Base-by-base conservation (phyloP, 2,329 filamentous ascomycete species). In the Ophiostoma ulmi region DNA sequence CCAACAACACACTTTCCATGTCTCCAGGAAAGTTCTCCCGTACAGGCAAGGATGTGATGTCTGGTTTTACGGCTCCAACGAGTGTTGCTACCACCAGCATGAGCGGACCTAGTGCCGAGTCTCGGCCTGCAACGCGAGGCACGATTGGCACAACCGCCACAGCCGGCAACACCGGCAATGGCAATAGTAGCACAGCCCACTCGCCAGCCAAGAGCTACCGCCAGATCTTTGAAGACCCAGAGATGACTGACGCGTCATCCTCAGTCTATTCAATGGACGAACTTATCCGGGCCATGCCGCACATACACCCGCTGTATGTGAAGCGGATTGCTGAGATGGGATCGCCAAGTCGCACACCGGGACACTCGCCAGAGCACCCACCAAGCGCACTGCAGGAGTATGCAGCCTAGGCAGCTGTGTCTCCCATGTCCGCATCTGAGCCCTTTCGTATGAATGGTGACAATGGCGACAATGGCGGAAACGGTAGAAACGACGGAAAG, bases 221-320 rank as follows among this genome's bases (percentile, higher is more conserved):
- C 3, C 52, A 41, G 22, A 41, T 39, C 17, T 39, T 61, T 31
- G 68, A 72, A 8, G 70, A 69, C 8, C 61, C 69, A 2, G 70
- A 69, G 1, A 65, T 22, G 65, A 73, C 66, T 10, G 72, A 76
- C 22, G 74, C 76, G 20, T 72, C 76, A 6, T 77, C 78, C 8
- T 80, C 78, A 11, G 69, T 75, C 41, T 80, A 80, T 67, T 80
- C 78, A 0, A 75, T 76, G 55, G 77, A 79, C 20, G 73, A 75
- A 3, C 44, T 73, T 0, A 61, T 68, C 73, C 70, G 69, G 70
- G 65, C 70, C n/a, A 69, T 73, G 2, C 67, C 73, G 5, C 69
- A 52, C 26, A 70, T 78, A 71, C 77, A 76, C 71, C 77, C 77
- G 5, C 75, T 78, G 6, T 75, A 73, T 10, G 74, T 76, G 55